Evolutionary conservation across 352 stramenopile species (phyloP).

Genomic region (Pythium utonaiense): DNA sequence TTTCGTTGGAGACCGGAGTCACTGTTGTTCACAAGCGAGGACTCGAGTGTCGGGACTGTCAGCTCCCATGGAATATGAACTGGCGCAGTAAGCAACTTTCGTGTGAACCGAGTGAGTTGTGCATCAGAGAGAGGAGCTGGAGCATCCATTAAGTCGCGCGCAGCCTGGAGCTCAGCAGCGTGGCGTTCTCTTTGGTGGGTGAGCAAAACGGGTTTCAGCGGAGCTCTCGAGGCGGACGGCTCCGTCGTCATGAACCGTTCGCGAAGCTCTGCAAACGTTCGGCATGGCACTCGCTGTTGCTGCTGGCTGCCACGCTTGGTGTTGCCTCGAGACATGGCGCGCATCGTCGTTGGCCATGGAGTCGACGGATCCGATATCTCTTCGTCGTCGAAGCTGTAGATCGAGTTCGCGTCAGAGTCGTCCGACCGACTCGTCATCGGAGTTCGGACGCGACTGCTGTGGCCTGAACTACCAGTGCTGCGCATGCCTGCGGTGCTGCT

Average conservation of each 20-base stretch:
- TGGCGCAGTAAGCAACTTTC: slow-evolving; percentile 38
- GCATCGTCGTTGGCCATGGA: slow-evolving; percentile 31
- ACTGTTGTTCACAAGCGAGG: background rate
- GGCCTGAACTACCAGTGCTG: background rate
- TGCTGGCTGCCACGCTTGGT: background rate
- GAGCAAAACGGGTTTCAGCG: slow-evolving; percentile 24
- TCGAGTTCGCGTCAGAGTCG: slow-evolving; percentile 43
- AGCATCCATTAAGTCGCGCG: slow-evolving; percentile 16
- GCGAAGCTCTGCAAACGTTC: slow-evolving; percentile 26
- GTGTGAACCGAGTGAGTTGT: slow-evolving; percentile 35
- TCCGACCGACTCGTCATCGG: slow-evolving; percentile 40
- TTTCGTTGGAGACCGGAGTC: slow-evolving; percentile 45
- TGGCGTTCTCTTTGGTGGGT: slow-evolving; percentile 16
- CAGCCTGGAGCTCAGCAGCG: slow-evolving; percentile 12
- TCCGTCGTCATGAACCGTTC: slow-evolving; percentile 19
- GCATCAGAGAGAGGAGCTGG: slow-evolving; percentile 5
- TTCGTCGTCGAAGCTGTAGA: slow-evolving; percentile 63
- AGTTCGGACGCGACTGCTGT: slow-evolving; percentile 18
- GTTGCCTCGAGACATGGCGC: slow-evolving; percentile 4
- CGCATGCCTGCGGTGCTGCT: background rate
- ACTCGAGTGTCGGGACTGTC: slow-evolving; percentile 37
- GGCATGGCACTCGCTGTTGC: background rate
- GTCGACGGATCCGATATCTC: slow-evolving; percentile 48
- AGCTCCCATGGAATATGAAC: slow-evolving; percentile 70
- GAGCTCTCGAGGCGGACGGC: background rate